Conservation (phyloP, 371 early-diverging fungal genomes). For the Rhizopus microsporus region DNA sequence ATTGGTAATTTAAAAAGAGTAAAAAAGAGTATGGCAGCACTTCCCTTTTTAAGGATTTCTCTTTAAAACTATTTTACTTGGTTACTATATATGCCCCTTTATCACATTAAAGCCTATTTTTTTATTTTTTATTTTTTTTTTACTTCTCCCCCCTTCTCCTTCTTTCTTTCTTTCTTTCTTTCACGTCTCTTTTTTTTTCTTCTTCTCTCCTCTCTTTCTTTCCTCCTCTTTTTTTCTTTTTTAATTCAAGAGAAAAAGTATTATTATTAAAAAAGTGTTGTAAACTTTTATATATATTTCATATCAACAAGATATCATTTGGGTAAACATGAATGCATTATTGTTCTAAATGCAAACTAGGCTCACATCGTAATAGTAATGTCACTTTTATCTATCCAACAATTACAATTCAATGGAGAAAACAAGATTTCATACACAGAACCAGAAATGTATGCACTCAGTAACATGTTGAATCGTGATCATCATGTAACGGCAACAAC, state of each 20-base stretch:
- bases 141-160: slow-evolving; percentile 1
- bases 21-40: slow-evolving; percentile 3
- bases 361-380: slow-evolving; percentile 6
- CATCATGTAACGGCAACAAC: slow-evolving; percentile 1
- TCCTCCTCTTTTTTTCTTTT: slow-evolving; percentile 12
- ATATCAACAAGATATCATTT: slow-evolving; percentile 13
- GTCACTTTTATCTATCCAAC: slow-evolving; percentile 35
- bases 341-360: not conserved
- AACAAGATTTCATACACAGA: slow-evolving; percentile 23
- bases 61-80: no score
- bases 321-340: slow-evolving; percentile 32
- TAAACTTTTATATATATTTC: no score
- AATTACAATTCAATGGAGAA: slow-evolving; percentile 6
- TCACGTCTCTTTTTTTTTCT: not conserved
- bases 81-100: slow-evolving; percentile 3
- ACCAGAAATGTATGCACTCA: slow-evolving; percentile 40
- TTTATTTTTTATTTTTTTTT: slow-evolving; percentile 2
- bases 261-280: slow-evolving; percentile 1
- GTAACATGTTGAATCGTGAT: slow-evolving; percentile 7
- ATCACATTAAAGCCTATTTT: slow-evolving; percentile 7
- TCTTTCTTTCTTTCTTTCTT: slow-evolving; percentile 5
- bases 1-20: not conserved
- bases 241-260: slow-evolving; percentile 7
- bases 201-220: slow-evolving; percentile 3
- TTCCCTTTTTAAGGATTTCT: slow-evolving; percentile 1